Conservation (phyloP, 345 rosid genomes). For the Sisymbrium irio region DNA sequence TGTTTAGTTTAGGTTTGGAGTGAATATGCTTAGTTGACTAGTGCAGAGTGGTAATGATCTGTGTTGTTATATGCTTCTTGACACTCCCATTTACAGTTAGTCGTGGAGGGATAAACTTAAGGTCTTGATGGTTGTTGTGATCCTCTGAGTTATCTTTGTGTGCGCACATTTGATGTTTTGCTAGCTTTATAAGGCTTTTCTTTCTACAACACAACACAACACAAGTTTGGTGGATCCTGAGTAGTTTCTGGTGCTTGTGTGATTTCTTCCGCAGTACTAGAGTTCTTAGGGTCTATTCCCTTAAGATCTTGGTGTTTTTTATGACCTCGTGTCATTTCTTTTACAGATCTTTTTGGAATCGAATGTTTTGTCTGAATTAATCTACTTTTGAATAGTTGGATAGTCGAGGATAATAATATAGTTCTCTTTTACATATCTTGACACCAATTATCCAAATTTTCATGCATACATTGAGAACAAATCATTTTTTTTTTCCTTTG, state of each 20-base stretch:
- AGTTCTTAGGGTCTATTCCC: background rate
- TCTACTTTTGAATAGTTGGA: background rate
- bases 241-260: no score
- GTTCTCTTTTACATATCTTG: background rate
- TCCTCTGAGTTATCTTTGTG: background rate
- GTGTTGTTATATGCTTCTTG: background rate
- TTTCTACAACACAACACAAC: no score
- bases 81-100: background rate
- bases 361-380: background rate
- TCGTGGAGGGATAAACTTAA: background rate
- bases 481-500: conserved; percentile 52
- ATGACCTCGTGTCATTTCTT: no score
- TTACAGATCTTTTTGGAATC: background rate
- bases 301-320: background rate
- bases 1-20: background rate
- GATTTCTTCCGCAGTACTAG: background rate
- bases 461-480: conserved; percentile 38
- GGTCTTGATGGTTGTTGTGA: background rate
- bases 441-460: conserved; percentile 29
- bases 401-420: background rate
- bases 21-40: no score
- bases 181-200: background rate
- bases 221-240: no score
- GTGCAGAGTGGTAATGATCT: no score
- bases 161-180: background rate